Base-by-base conservation (phyloP, 140 eudicot species). In the Erigeron philadelphicus region DNA sequence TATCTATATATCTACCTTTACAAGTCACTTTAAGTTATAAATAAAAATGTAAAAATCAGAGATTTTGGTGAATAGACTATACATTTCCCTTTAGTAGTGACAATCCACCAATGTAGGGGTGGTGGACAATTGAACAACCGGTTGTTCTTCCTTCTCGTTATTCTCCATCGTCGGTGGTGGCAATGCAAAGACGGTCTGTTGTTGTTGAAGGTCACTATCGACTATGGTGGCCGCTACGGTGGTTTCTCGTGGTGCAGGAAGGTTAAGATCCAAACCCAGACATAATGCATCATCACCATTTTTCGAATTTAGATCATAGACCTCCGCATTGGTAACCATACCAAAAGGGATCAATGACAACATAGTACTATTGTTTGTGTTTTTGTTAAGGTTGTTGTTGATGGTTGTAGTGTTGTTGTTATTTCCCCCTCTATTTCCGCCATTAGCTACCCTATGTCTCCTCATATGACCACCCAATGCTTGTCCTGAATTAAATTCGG, bases 391-490 rank as follows among this genome's bases (percentile, higher is more conserved):
- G 35, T 1, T 17, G 64, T 68, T 46, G 76, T 7, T 15, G 38
- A 4, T 31, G 18, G 38, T 31, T 31, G 38, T 31, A 21, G 0
- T 16, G 64, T 72, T 46, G 76, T 9, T 15, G 18, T 2, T 35
- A 23, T 61, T 52, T 52, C 59, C 80, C 56, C 71, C 31, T 63
- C 54, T 76, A 25, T 76, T 69, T 15, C 68, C 61, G 18, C 70
- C 79, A 40, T 75, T 70, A 0, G 75, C 72, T 15, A 79, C 90
- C 46, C 98, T 75, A 59, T 92, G 98, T n/a, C 95, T 78, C 68
- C 98, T 88, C 98, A 92, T 92, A 72, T 92, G 98, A 9, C 98
- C 98, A 0, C 98, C 98, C 76, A 92, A 68, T 0, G 98, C 98
- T 48, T 92, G 98, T 0, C 98, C 98, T 0, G 95, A 87, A 7